Evolutionary conservation across 1,139 yeast species (phyloP), one percentile per base, ranked within the genome.

Genomic region (Saccharomycopsis hybrid): DNA sequence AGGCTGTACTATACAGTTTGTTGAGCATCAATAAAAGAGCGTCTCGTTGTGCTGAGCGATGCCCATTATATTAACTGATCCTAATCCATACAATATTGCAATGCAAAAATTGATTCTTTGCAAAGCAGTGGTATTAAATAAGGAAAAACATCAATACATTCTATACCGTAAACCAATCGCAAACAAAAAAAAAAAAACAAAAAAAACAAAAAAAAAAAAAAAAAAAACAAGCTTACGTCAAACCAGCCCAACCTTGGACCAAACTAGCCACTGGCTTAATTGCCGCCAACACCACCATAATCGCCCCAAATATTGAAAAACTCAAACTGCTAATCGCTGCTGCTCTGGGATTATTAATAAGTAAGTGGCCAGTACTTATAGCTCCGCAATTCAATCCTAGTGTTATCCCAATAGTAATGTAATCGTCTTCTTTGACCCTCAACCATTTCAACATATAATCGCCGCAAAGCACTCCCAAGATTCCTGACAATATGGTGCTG

Each of bases 321-420:
- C 86, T 76, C 59, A 85, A 71, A 5, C 85, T 76, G 53, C 87
- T 78, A 73, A 85, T 78, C 5, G 89, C 86, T 1, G 90, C 90
- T 24, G 94, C 92, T 56, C 94, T 69, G 3, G 94, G 87, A 59
- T 85, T 90, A 36, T 74, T 72, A 32, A 76, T 77, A 36, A 85
- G 65, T 47, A 85, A 66, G 62, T 83, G 85, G 0, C 92, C 92
- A 2, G 94, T 83, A 1, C 89, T 88, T 48, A 85, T 82, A 1
- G 95, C 95, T 4, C 90, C 87, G 59, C 90, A 82, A 60, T 82
- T 83, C 47, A 84, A 75, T 2, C 95, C 95, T 49, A 85, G 66
- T 0, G 87, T 79, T 13, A 85, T 78, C 1, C 95, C 95, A 55
- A 90, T 66, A 0, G 90, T 82, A 4, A 85, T 82, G 60, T 77